Evolutionary conservation across 1,139 yeast genomes (phyloP).

Genomic region (Candida albicans): DNA sequence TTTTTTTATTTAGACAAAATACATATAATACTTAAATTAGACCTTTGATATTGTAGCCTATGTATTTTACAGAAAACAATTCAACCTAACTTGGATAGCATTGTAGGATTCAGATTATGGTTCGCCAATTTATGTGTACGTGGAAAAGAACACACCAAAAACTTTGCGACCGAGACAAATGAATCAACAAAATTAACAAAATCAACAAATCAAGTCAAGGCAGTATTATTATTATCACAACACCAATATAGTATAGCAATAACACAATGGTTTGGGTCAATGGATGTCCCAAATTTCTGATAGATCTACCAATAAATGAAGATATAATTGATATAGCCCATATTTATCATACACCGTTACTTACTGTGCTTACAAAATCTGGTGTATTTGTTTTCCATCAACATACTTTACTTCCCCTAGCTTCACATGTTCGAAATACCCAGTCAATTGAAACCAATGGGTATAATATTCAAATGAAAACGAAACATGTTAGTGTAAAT

Average conservation of each 20-base stretch:
- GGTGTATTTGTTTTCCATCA: constrained; percentile 31
- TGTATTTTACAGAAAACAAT: no score
- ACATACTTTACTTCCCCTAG: constrained; percentile 35
- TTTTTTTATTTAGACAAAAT: neutral
- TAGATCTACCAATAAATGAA: constrained; percentile 26
- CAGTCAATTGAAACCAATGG: constrained; percentile 41
- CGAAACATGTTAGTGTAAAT: constrained; percentile 30
- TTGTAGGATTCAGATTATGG: no score
- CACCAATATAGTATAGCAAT: neutral
- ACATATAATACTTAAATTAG: no score
- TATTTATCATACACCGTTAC: constrained; percentile 35
- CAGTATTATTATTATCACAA: neutral
- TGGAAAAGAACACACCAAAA: no score
- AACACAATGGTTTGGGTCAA: constrained; percentile 19
- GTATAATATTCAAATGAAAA: constrained; percentile 23
- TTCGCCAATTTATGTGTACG: neutral
- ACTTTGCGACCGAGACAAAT: no score
- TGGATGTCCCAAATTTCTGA: constrained; percentile 33
- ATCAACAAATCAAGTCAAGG: neutral
- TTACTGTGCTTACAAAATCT: constrained; percentile 32
- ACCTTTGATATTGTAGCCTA: no score
- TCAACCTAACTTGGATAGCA: no score
- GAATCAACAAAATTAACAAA: neutral
- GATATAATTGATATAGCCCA: constrained; percentile 26
- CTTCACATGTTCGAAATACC: constrained; percentile 29